Percentiles rank a stretch among this genome's conserved stretches.
Evolutionary conservation across 2,329 filamentous ascomycete species (phyloP).

Genomic region (Fusarium sp.): DNA sequence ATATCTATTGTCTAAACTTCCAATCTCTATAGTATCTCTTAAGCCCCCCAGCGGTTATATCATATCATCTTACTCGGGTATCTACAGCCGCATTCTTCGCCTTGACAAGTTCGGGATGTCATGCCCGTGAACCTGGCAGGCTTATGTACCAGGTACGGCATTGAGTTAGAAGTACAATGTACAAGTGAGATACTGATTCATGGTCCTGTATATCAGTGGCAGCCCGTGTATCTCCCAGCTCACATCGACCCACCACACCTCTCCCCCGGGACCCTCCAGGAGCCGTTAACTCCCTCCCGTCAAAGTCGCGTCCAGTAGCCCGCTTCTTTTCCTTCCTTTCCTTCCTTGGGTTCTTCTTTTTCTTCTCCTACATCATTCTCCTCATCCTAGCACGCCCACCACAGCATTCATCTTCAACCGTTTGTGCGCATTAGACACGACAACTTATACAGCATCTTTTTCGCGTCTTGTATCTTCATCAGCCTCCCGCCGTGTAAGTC

Average conservation of each 20-base stretch:
- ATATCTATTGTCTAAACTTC: neutral
- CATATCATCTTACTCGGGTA: neutral
- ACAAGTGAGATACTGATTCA: conserved; percentile 32
- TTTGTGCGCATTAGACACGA: conserved; percentile 1
- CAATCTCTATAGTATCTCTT: neutral
- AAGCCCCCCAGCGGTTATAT: no score
- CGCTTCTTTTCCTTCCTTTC: conserved; percentile 44
- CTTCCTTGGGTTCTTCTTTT: conserved; percentile 34
- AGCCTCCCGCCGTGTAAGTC: conserved; percentile 54
- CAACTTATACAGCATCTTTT: conserved; percentile 30
- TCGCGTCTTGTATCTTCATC: conserved; percentile 34
- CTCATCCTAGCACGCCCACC: conserved; percentile 29
- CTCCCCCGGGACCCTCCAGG: conserved; percentile 48
- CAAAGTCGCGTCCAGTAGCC: conserved; percentile 49
- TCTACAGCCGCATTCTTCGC: conserved; percentile 13
- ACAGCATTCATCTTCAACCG: conserved; percentile 2
- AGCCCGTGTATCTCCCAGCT: conserved; percentile 22
- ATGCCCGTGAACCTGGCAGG: conserved; percentile 19
- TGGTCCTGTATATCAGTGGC: conserved; percentile 1
- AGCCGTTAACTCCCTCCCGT: conserved; percentile 46
- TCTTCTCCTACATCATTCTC: conserved; percentile 38
- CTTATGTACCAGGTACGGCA: conserved; percentile 37
- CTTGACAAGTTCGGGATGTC: conserved; percentile 12
- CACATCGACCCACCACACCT: conserved; percentile 33
- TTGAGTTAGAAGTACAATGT: conserved; percentile 23